phyloP scores from a whole-genome alignment of 2,329 filamentous ascomycete genomes.

The Sarocladiaceae sp. region DNA sequence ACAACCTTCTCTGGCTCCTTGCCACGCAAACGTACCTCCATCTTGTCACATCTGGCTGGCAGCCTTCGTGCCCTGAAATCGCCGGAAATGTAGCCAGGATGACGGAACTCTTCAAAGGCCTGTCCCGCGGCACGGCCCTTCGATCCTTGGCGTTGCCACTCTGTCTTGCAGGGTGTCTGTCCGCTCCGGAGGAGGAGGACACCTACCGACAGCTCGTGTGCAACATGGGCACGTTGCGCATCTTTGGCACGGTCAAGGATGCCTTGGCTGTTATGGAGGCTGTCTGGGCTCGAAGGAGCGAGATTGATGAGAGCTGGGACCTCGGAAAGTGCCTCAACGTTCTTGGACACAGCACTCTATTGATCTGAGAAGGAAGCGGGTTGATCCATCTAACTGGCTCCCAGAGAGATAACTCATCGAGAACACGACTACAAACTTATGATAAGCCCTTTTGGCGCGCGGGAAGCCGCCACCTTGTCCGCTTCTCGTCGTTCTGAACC shows the following conservation, averaged over 20 bases:
- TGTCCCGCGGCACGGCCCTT: constrained; percentile 25
- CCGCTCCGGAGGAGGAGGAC: constrained; percentile 31
- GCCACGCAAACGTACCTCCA: constrained; percentile 41
- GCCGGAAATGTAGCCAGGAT: constrained; percentile 25
- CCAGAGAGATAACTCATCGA: no score
- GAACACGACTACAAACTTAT: no score
- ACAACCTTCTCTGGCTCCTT: constrained; percentile 37
- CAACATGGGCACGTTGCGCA: constrained; percentile 33
- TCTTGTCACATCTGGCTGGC: constrained; percentile 45
- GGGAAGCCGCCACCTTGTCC: not conserved
- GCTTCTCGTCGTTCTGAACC: not conserved
- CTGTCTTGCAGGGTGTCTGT: constrained; percentile 35
- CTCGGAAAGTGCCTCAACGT: constrained; percentile 35
- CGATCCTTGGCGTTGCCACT: constrained; percentile 34
- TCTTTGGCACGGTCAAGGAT: constrained; percentile 39
- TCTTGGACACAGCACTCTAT: constrained; percentile 31
- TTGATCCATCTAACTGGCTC: no score
- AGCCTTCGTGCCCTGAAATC: constrained; percentile 37
- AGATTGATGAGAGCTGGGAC: constrained; percentile 38
- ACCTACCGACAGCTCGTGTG: constrained; percentile 34
- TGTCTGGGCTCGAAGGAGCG: constrained; percentile 35
- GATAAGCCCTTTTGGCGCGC: no score
- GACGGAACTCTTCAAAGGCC: constrained; percentile 26
- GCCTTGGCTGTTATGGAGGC: constrained; percentile 39
- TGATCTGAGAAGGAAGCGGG: constrained; percentile 13